Evolutionary conservation across 495 filamentous ascomycete genomes (phyloP), one percentile per base, ranked within the genome.

Genomic region (Talaromyces liani): DNA sequence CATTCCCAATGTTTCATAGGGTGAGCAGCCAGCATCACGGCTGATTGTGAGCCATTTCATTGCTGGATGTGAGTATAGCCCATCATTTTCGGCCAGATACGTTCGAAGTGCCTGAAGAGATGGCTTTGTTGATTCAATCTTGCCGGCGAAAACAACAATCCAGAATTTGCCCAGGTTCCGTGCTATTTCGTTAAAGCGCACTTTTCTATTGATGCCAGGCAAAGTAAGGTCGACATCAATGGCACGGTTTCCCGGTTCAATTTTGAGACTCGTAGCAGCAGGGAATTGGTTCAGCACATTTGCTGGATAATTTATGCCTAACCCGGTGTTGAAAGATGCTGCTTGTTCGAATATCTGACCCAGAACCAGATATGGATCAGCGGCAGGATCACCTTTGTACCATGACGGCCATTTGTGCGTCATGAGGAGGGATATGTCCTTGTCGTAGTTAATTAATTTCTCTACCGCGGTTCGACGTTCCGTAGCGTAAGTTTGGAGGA

Each of bases 391-490:
- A 7, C 45, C 45, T 20, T 7, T 49, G 8, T 49, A 49, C 45
- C 45, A 49, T 9, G 45, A 18, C 5, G 45, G 45, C 45, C 45
- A 49, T 49, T 49, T 49, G 8, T 49, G 18, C 45, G 45, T 18
- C 45, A 49, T 49, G 45, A 49, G 45, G 1, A 49, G 16, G 45
- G 45, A 49, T 20, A 49, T 49, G n/a, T 77, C 75, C 58, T 78
- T 80, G 65, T 83, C 80, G 49, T 77, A 80, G 20, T 78, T 72
- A 61, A 83, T 77, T 10, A 83, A 71, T 20, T 72, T 72, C 34
- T 77, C 67, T 0, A 78, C 79, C 27, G 78, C 74, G 2, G 72
- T 70, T 63, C 66, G 55, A 8, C 80, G 68, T 58, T 83, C 80
- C 66, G 45, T 22, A 2, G n/a, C 18, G 22, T 49, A 49, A 7